Evolutionary conservation across 306 rosid genomes (phyloP).

Genomic region (Hippophae rhamnoides): DNA sequence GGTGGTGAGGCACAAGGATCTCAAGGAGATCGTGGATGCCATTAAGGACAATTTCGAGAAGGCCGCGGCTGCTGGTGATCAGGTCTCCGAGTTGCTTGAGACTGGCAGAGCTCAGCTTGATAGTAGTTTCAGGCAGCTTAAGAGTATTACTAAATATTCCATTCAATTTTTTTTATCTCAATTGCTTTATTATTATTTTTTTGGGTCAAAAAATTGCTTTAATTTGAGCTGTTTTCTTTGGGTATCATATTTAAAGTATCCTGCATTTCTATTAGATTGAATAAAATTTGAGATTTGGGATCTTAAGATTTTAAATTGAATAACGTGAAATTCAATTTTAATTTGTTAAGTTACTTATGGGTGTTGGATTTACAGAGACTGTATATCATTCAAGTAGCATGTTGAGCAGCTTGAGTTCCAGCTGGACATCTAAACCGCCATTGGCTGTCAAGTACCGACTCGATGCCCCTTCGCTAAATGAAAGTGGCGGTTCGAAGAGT

Average conservation of each 20-base stretch:
- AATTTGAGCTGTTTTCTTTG: background rate
- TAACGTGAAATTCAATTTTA: background rate
- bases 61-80: slow-evolving; percentile 72
- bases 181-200: background rate
- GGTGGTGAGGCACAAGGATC: slow-evolving; percentile 83
- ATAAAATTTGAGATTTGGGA: background rate
- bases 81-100: slow-evolving; percentile 79
- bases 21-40: slow-evolving; percentile 86
- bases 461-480: slow-evolving; percentile 46
- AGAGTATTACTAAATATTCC: slow-evolving; percentile 35
- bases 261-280: slow-evolving; percentile 1
- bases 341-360: background rate
- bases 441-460: slow-evolving; percentile 78
- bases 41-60: slow-evolving; percentile 70
- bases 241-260: background rate
- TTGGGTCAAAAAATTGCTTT: background rate
- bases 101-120: slow-evolving; percentile 75
- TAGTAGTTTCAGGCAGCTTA: slow-evolving; percentile 79
- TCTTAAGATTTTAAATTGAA: background rate
- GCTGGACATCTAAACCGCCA: slow-evolving; percentile 95
- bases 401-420: slow-evolving; percentile 85
- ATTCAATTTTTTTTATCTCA: background rate
- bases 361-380: slow-evolving; percentile 46
- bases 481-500: slow-evolving; percentile 63
- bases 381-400: slow-evolving; percentile 89